phyloP scores from a whole-genome alignment of 2,329 filamentous ascomycete genomes.

The Pseudogymnoascus sp. region DNA sequence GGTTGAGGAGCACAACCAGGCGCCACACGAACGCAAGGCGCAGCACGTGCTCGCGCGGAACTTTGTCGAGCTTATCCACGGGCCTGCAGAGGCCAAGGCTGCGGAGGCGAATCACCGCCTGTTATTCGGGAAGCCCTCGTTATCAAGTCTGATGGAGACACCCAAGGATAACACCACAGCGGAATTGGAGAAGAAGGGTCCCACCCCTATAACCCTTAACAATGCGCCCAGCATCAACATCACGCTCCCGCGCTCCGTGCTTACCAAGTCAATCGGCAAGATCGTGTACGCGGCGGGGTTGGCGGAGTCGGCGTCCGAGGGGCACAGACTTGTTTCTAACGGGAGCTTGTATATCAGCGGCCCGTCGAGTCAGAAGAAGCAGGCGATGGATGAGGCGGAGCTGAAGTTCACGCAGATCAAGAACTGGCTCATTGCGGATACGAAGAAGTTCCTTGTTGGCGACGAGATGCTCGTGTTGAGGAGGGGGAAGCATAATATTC shows the following conservation, averaged over 20 bases:
- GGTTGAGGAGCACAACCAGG: slow-evolving; percentile 60
- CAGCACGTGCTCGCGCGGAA: slow-evolving; percentile 81
- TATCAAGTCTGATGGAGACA: slow-evolving; percentile 9
- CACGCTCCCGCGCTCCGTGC: slow-evolving; percentile 51
- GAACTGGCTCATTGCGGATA: slow-evolving; percentile 50
- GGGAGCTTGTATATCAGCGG: slow-evolving; percentile 57
- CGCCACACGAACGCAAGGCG: slow-evolving; percentile 67
- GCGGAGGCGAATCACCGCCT: slow-evolving; percentile 51
- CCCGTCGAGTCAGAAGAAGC: slow-evolving; percentile 36
- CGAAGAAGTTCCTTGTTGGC: slow-evolving; percentile 54
- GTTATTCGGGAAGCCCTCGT: slow-evolving; percentile 37
- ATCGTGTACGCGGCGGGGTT: slow-evolving; percentile 57
- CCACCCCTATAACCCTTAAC: slow-evolving; percentile 30
- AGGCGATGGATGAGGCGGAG: slow-evolving; percentile 42
- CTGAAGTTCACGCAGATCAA: slow-evolving; percentile 58
- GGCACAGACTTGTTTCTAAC: slow-evolving; percentile 48
- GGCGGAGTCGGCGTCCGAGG: slow-evolving; percentile 49
- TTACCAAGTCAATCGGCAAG: slow-evolving; percentile 50
- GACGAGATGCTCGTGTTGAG: slow-evolving; percentile 50
- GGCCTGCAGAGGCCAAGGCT: slow-evolving; percentile 53
- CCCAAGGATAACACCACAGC: slow-evolving; percentile 10
- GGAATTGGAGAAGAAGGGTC: not conserved
- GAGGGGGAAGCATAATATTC: slow-evolving; percentile 57
- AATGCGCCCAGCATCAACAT: slow-evolving; percentile 49
- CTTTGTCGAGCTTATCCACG: slow-evolving; percentile 74